Percentiles rank a stretch among this genome's conserved stretches.
Evolutionary conservation across 2,329 filamentous ascomycete species (phyloP).

Genomic region (Ophiocordyceps camponoti-floridani): DNA sequence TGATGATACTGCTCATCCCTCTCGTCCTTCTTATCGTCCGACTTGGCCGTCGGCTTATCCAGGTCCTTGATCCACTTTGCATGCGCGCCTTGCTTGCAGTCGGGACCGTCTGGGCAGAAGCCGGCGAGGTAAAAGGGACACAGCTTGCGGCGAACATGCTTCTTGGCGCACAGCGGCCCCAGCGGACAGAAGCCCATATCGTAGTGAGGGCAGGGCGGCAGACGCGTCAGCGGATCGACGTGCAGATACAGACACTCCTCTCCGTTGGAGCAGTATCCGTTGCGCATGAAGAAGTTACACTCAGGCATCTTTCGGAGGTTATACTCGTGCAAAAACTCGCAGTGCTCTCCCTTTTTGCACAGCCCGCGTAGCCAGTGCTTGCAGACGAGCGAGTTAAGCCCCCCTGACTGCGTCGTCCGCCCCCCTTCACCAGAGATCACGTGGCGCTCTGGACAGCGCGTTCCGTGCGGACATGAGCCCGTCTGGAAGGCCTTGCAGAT

Average conservation of each 20-base stretch:
- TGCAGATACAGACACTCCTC: conserved; percentile 93
- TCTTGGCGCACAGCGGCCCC: conserved; percentile 71
- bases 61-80: conserved; percentile 63
- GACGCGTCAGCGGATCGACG: conserved; percentile 64
- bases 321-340: conserved; percentile 98
- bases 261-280: conserved; percentile 89
- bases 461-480: conserved; percentile 73
- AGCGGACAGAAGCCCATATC: conserved; percentile 88
- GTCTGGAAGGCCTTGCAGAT: conserved; percentile 74
- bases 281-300: conserved; percentile 89
- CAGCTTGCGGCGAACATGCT: conserved; percentile 66
- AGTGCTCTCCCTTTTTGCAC: conserved; percentile 92
- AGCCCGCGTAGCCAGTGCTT: conserved; percentile 96
- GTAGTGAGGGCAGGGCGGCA: conserved; percentile 77
- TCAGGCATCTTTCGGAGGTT: conserved; percentile 97
- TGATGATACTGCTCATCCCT: not conserved
- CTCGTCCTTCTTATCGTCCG: conserved; percentile 43
- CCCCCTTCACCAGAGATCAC: conserved; percentile 9
- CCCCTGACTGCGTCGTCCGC: conserved; percentile 19
- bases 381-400: conserved; percentile 75
- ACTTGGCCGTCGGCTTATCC: conserved; percentile 56
- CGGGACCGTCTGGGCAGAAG: conserved; percentile 71
- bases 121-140: conserved; percentile 81
- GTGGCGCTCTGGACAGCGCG: conserved; percentile 75
- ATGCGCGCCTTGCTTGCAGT: conserved; percentile 68